Percentiles rank a stretch among this genome's conserved stretches.
These are phyloP conservation scores for Fusarium secorum DNA, from an alignment of 2,329 filamentous ascomycete species.

Conservation along the genomic window DNA sequence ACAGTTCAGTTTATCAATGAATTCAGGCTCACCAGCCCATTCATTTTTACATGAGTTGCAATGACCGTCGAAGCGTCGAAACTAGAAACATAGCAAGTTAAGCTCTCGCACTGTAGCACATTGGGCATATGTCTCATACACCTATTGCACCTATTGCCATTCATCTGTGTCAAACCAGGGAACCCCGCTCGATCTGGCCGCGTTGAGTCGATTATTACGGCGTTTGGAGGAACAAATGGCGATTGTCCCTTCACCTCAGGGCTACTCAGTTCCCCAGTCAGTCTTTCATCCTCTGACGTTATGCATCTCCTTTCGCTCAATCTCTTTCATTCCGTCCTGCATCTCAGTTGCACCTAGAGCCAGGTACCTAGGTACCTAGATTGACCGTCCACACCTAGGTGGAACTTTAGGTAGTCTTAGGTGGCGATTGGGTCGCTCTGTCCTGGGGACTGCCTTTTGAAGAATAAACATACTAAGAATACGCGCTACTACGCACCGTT, in stretches of 20 bases:
- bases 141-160: slow-evolving; percentile 3
- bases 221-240: neutral
- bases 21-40: neutral
- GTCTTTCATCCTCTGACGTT: slow-evolving; percentile 19
- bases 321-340: slow-evolving; percentile 1
- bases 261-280: slow-evolving; percentile 27
- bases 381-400: neutral
- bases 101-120: neutral
- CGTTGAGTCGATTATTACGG: neutral
- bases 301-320: slow-evolving; percentile 30
- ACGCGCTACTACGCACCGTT: slow-evolving; percentile 8
- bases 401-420: neutral
- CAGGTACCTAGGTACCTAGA: neutral
- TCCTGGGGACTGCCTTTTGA: slow-evolving; percentile 2
- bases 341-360: slow-evolving; percentile 17
- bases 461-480: neutral
- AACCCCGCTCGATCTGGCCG: slow-evolving; percentile 1
- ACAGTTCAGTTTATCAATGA: slow-evolving; percentile 8
- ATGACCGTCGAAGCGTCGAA: slow-evolving; percentile 7
- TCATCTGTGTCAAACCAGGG: neutral
- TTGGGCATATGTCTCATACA: neutral
- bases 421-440: neutral
- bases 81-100: neutral
- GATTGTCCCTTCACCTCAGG: slow-evolving; percentile 1
- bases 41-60: slow-evolving; percentile 7